phyloP scores from a whole-genome alignment of 2,329 filamentous ascomycete genomes.

The Cordyceps javanica region DNA sequence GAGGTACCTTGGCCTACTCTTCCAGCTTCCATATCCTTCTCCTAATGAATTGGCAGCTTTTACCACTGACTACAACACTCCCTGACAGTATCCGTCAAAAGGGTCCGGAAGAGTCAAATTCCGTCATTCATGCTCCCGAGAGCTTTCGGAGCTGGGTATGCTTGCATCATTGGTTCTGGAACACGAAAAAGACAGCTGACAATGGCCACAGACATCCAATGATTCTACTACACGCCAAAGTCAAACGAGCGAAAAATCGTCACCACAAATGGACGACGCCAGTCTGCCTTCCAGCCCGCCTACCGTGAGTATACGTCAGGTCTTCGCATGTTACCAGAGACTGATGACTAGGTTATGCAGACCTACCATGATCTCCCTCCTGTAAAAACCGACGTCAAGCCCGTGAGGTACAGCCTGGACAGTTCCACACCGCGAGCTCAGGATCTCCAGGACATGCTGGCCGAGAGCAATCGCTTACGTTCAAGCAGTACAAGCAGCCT shows the following conservation, averaged over 20 bases:
- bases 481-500: slow-evolving; percentile 69
- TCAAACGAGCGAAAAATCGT: slow-evolving; percentile 29
- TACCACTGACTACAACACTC: slow-evolving; percentile 51
- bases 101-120: slow-evolving; percentile 72
- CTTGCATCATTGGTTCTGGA: slow-evolving; percentile 8
- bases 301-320: slow-evolving; percentile 18
- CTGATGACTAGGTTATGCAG: not conserved
- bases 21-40: not conserved
- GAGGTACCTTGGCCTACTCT: slow-evolving; percentile 26
- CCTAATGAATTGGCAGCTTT: slow-evolving; percentile 32
- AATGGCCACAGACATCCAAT: slow-evolving; percentile 35
- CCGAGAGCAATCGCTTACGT: slow-evolving; percentile 48
- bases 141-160: slow-evolving; percentile 76
- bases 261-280: slow-evolving; percentile 33
- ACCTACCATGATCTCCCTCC: slow-evolving; percentile 54
- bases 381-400: slow-evolving; percentile 68
- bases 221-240: slow-evolving; percentile 31
- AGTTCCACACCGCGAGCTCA: slow-evolving; percentile 76
- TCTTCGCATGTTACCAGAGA: not conserved
- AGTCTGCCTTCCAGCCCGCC: slow-evolving; percentile 21
- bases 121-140: slow-evolving; percentile 84
- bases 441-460: slow-evolving; percentile 67
- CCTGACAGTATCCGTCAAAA: slow-evolving; percentile 51
- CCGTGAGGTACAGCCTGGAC: slow-evolving; percentile 58
- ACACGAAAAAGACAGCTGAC: slow-evolving; percentile 10